These are phyloP conservation scores for Chlorella sp. DNA, from an alignment of 139 green algal genomes.

Conservation along the genomic window DNA sequence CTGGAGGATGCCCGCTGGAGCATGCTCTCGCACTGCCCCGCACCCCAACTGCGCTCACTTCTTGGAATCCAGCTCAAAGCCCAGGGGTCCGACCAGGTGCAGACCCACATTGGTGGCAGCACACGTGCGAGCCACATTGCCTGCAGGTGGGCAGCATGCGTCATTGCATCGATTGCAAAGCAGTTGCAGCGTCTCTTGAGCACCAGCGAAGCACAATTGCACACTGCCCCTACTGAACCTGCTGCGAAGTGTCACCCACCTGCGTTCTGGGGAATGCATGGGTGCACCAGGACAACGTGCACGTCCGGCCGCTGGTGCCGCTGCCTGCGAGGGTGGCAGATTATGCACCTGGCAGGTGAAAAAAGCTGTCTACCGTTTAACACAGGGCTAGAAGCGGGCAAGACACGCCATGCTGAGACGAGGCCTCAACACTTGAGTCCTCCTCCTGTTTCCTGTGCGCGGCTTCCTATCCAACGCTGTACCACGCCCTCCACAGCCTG, in stretches of 20 bases:
- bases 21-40: neutral
- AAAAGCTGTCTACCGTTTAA: no score
- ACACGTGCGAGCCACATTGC: slow-evolving; percentile 80
- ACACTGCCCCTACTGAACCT: neutral
- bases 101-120: slow-evolving; percentile 76
- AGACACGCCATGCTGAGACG: no score
- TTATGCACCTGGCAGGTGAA: neutral
- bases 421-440: no score
- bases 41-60: slow-evolving; percentile 55
- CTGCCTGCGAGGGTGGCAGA: slow-evolving; percentile 28
- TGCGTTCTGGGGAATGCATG: slow-evolving; percentile 78
- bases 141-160: slow-evolving; percentile 27
- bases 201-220: no score
- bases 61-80: slow-evolving; percentile 80
- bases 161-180: neutral
- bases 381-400: no score
- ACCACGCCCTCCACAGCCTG: neutral
- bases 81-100: slow-evolving; percentile 87
- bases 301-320: slow-evolving; percentile 68
- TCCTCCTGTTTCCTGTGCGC: neutral
- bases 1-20: no score
- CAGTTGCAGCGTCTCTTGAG: no score
- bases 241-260: neutral
- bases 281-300: slow-evolving; percentile 79
- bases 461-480: neutral